phyloP scores from a whole-genome alignment of 2,329 filamentous ascomycete genomes.

The Aureobasidium musti region DNA sequence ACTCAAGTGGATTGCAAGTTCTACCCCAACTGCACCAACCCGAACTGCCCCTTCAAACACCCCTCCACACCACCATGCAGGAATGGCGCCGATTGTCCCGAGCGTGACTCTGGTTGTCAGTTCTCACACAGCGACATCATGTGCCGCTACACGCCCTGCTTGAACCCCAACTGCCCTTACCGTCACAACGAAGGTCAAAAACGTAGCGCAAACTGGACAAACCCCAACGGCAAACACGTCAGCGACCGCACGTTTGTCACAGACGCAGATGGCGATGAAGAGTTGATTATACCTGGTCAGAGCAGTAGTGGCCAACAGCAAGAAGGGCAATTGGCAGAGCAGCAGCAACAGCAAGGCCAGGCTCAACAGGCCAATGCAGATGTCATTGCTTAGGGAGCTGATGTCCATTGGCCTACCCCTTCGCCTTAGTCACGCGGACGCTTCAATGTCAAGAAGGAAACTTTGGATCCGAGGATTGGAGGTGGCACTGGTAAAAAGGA shows the following conservation, averaged over 20 bases:
- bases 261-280: constrained; percentile 37
- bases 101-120: constrained; percentile 65
- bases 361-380: constrained; percentile 22
- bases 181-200: constrained; percentile 88
- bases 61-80: constrained; percentile 83
- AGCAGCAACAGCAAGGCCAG: constrained; percentile 10
- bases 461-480: neutral
- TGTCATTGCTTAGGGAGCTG: constrained; percentile 32
- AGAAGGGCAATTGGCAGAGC: neutral
- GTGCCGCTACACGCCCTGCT: constrained; percentile 90
- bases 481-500: neutral
- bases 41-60: constrained; percentile 84
- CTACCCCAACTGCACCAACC: constrained; percentile 87
- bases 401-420: constrained; percentile 12
- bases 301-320: constrained; percentile 21
- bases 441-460: neutral
- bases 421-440: neutral
- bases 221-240: constrained; percentile 71
- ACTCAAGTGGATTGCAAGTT: constrained; percentile 84
- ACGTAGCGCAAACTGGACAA: constrained; percentile 57
- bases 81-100: constrained; percentile 82
- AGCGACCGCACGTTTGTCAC: constrained; percentile 30
- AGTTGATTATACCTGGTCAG: constrained; percentile 41
- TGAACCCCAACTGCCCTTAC: constrained; percentile 84
- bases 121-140: constrained; percentile 83